Percentiles rank a stretch among this genome's conserved stretches.
These are phyloP conservation scores for Omphalea diandra DNA, from an alignment of 441 rosid genomes.

Conservation along the genomic window DNA sequence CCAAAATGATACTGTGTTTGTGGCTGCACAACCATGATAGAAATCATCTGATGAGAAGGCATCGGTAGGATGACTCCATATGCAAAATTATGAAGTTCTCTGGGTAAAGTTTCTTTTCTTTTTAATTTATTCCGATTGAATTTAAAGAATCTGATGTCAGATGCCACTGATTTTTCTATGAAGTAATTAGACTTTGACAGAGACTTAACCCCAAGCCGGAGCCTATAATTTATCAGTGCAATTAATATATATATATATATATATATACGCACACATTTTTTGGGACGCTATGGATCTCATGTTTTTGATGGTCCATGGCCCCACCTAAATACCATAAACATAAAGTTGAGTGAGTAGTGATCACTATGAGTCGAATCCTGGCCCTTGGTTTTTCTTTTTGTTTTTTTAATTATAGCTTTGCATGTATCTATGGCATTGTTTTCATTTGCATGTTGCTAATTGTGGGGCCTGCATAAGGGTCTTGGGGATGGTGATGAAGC, in stretches of 20 bases:
- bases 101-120: background rate
- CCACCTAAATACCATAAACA: too few relatives aligned
- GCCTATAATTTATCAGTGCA: background rate
- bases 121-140: background rate
- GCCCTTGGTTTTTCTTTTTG: too few relatives aligned
- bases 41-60: background rate
- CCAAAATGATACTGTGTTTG: too few relatives aligned
- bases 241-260: too few relatives aligned
- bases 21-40: background rate
- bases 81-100: background rate
- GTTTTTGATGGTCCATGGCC: background rate
- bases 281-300: background rate
- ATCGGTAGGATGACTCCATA: background rate
- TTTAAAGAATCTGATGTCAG: slow-evolving; percentile 24
- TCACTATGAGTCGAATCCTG: too few relatives aligned
- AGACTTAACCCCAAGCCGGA: background rate
- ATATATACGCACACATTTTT: too few relatives aligned
- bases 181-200: background rate
- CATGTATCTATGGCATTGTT: background rate
- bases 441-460: background rate
- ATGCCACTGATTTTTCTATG: slow-evolving; percentile 20
- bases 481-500: background rate
- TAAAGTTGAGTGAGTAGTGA: too few relatives aligned
- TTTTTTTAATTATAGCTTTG: too few relatives aligned
- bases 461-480: too few relatives aligned